A percentile compares a stretch with the other conserved stretches of the same genome.
Evolutionary conservation across 129 eudicot species (phyloP).

Genomic region (Deinandra increscens): DNA sequence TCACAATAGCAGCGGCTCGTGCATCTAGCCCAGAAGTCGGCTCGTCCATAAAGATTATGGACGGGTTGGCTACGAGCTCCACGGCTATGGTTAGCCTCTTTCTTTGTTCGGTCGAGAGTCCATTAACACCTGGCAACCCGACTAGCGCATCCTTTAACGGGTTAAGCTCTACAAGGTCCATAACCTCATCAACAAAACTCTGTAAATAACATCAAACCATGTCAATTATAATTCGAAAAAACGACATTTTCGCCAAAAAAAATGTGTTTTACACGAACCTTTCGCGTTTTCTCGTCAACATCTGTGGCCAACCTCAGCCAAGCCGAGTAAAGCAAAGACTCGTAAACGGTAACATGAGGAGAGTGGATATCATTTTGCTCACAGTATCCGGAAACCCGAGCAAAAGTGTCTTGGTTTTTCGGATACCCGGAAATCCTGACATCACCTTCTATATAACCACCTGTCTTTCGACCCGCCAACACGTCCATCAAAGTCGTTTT

Average conservation of each 20-base stretch:
- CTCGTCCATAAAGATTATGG: constrained; percentile 62
- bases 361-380: constrained; percentile 94
- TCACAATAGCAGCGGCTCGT: constrained; percentile 65
- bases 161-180: constrained; percentile 73
- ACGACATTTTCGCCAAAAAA: background rate
- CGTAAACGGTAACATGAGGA: constrained; percentile 83
- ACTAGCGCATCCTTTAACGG: constrained; percentile 54
- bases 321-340: constrained; percentile 81
- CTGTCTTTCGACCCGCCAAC: constrained; percentile 85
- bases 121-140: constrained; percentile 82
- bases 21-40: constrained; percentile 66
- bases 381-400: constrained; percentile 83
- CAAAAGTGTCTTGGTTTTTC: constrained; percentile 82
- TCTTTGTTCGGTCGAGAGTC: constrained; percentile 84
- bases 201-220: constrained; percentile 22
- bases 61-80: constrained; percentile 61
- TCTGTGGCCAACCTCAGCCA: constrained; percentile 77
- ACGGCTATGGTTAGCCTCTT: constrained; percentile 78
- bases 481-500: constrained; percentile 95
- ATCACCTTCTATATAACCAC: constrained; percentile 75
- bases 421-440: constrained; percentile 77
- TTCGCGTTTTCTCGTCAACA: constrained; percentile 53
- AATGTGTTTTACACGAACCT: constrained; percentile 38
- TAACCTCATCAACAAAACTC: constrained; percentile 82
- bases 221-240: constrained; percentile 6